Percentiles rank a stretch among this genome's conserved stretches.
These are phyloP conservation scores for Penicillium subrubescens DNA, from an alignment of 495 filamentous ascomycete species.

Conservation along the genomic window DNA sequence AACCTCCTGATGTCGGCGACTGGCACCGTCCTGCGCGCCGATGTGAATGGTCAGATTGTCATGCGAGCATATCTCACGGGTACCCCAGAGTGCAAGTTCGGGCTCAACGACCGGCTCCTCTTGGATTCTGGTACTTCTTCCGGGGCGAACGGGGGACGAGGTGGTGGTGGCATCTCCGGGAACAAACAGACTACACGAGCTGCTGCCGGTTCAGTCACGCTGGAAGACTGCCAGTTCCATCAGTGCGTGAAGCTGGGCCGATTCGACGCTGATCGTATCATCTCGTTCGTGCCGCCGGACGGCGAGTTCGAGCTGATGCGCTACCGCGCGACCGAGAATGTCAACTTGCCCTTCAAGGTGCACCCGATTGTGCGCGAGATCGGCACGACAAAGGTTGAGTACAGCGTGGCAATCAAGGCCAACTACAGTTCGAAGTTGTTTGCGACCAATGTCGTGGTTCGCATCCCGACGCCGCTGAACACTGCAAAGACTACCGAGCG, in stretches of 20 bases:
- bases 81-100: constrained; percentile 99
- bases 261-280: constrained; percentile 96
- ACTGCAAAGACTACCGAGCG: constrained; percentile 94
- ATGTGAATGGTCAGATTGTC: constrained; percentile 96
- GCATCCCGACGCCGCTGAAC: constrained; percentile 95
- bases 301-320: constrained; percentile 99
- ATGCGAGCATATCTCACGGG: constrained; percentile 98
- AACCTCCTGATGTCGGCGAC: constrained; percentile 98
- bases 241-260: constrained; percentile 98
- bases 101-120: constrained; percentile 92
- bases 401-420: constrained; percentile 94
- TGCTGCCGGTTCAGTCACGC: constrained; percentile 90
- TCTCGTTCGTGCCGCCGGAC: constrained; percentile 96
- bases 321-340: constrained; percentile 98
- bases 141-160: constrained; percentile 32
- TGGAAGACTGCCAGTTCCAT: constrained; percentile 99
- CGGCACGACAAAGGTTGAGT: constrained; percentile 96
- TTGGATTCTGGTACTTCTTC: constrained; percentile 72
- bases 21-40: constrained; percentile 91
- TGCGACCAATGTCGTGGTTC: constrained; percentile 94
- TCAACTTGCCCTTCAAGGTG: constrained; percentile 98
- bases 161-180: constrained; percentile 51
- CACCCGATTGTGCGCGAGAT: constrained; percentile 98
- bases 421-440: constrained; percentile 97
- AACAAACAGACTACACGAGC: constrained; percentile 85